A percentile compares a stretch with the other conserved stretches of the same genome.
These are phyloP conservation scores for Brasilioporus rufonigricans DNA, from an alignment of 768 basidiomycete species.

Conservation along the genomic window DNA sequence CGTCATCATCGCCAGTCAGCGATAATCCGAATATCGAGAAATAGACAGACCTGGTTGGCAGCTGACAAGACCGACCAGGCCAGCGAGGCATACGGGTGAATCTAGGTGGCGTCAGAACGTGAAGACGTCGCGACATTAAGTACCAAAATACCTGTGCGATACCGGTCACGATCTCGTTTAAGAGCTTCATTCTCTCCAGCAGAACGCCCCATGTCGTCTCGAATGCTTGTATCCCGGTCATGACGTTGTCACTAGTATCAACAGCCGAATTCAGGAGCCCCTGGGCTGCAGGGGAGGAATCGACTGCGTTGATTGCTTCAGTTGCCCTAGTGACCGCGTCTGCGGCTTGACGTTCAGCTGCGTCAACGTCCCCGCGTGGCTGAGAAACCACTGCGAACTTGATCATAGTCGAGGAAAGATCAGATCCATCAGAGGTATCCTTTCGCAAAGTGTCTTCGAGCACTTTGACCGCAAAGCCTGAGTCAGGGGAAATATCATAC, in stretches of 20 bases:
- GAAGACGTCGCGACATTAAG: not conserved
- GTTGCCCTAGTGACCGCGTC: not conserved
- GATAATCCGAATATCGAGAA: not conserved
- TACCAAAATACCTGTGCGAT: not conserved
- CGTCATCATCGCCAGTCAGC: not conserved
- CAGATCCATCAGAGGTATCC: not conserved
- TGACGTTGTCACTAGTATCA: not conserved
- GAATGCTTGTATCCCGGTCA: not conserved
- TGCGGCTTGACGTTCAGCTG: not conserved
- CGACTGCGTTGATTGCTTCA: not conserved
- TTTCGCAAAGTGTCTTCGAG: not conserved
- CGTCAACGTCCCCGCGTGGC: not conserved
- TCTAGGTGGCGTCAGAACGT: not conserved
- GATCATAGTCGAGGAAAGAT: not conserved
- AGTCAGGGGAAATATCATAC: not conserved
- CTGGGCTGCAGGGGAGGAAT: too few species aligned
- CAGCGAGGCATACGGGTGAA: not conserved
- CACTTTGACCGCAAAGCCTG: not conserved
- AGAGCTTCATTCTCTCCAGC: not conserved
- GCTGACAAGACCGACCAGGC: not conserved
- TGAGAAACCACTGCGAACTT: not conserved
- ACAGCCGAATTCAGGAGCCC: not conserved
- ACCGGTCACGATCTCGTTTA: not conserved
- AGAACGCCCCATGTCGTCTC: not conserved
- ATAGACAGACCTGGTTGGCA: not conserved